Evolutionary conservation across 345 rosid species (phyloP).

Genomic region (Abelmoschus esculentus): DNA sequence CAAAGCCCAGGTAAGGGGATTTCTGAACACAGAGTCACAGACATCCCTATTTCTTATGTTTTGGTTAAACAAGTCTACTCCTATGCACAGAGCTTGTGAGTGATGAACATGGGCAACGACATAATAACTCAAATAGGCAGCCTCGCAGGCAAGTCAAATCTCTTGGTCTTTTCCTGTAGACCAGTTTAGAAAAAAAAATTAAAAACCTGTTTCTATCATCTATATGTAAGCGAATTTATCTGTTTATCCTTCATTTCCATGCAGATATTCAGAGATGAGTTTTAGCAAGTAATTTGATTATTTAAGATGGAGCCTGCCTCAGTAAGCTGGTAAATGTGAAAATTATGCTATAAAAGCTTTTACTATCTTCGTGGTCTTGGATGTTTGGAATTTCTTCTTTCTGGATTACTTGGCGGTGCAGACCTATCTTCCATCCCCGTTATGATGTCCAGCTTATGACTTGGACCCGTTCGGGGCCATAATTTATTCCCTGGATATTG

Average conservation of each 20-base stretch:
- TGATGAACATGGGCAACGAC: slow-evolving; percentile 54
- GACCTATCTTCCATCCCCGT: slow-evolving; percentile 46
- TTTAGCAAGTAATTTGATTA: slow-evolving; percentile 53
- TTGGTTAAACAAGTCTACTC: slow-evolving; percentile 8
- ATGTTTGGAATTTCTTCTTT: slow-evolving; percentile 20
- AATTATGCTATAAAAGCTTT: slow-evolving; percentile 7
- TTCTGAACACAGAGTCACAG: neutral
- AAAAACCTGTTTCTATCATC: neutral
- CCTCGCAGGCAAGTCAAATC: slow-evolving; percentile 47
- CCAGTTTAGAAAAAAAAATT: neutral
- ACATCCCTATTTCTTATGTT: neutral
- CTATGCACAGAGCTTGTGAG: slow-evolving; percentile 42
- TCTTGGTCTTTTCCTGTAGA: neutral
- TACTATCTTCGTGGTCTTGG: neutral
- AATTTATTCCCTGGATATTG: slow-evolving; percentile 33
- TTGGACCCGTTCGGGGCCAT: slow-evolving; percentile 57
- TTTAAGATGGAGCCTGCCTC: slow-evolving; percentile 23
- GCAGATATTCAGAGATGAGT: slow-evolving; percentile 74
- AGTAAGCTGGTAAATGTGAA: slow-evolving; percentile 38
- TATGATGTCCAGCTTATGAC: slow-evolving; percentile 46
- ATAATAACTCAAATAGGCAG: slow-evolving; percentile 30
- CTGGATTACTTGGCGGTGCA: slow-evolving; percentile 34
- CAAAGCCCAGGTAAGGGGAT: slow-evolving; percentile 43
- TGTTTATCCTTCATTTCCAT: slow-evolving; percentile 8
- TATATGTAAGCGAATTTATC: neutral